These are phyloP conservation scores for Penicillium bovifimosum DNA, from an alignment of 495 filamentous ascomycete species.

Conservation along the genomic window DNA sequence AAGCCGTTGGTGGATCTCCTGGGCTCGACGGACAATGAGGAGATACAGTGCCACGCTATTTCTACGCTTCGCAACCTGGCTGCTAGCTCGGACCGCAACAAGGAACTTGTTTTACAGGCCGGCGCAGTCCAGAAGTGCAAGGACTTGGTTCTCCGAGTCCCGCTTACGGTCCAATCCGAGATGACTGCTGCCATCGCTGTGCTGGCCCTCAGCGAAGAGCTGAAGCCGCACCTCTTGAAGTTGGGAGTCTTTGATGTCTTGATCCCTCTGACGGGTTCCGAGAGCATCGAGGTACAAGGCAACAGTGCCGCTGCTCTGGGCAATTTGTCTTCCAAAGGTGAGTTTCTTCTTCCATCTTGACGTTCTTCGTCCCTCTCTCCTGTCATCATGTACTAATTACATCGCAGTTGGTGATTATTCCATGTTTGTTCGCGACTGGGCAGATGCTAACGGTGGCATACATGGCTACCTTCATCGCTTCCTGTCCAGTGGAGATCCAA, in stretches of 20 bases:
- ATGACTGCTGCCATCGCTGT: slow-evolving; percentile 99
- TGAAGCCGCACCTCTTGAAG: slow-evolving; percentile 86
- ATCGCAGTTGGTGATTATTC: slow-evolving; percentile 85
- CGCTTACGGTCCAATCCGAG: slow-evolving; percentile 91
- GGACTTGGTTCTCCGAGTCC: slow-evolving; percentile 87
- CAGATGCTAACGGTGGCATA: slow-evolving; percentile 85
- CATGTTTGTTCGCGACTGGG: slow-evolving; percentile 92
- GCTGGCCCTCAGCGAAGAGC: slow-evolving; percentile 90
- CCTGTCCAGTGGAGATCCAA: slow-evolving; percentile 87
- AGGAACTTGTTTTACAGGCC: slow-evolving; percentile 90
- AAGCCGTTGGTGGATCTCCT: slow-evolving; percentile 89
- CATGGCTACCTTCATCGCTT: slow-evolving; percentile 92
- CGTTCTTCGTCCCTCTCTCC: background rate
- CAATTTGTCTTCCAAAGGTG: slow-evolving; percentile 96
- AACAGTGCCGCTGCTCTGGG: slow-evolving; percentile 95
- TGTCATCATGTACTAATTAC: slow-evolving; percentile 10
- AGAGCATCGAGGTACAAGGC: slow-evolving; percentile 95
- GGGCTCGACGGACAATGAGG: slow-evolving; percentile 94
- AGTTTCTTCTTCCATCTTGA: slow-evolving; percentile 14
- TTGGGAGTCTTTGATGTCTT: slow-evolving; percentile 95
- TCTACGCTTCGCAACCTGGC: slow-evolving; percentile 94
- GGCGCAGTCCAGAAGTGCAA: slow-evolving; percentile 98
- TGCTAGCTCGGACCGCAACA: slow-evolving; percentile 94
- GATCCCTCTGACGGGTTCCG: slow-evolving; percentile 89
- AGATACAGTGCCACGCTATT: slow-evolving; percentile 98